Evolutionary conservation across 2,329 filamentous ascomycete species (phyloP), one percentile per base, ranked within the genome.

Genomic region (Cryphonectria radicalis): DNA sequence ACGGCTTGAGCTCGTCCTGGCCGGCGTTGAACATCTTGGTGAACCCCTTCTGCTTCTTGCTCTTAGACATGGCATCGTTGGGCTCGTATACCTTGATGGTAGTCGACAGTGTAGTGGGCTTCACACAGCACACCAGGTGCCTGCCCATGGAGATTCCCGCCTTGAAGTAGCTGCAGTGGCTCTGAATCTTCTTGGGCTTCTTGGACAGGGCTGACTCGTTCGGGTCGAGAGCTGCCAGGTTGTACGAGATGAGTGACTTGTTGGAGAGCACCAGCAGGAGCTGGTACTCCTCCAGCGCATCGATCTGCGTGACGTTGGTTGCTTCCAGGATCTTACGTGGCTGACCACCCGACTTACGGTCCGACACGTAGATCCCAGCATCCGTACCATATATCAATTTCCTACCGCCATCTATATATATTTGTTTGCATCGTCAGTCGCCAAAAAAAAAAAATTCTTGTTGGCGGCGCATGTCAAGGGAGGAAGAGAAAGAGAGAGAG

Each of bases 31-130:
- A 95, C 91, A 99, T 97, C 84, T 97, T 97, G 75, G 93, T 92
- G 72, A 99, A 91, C 25, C 96, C 95, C 77, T 95, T 96, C 80
- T 97, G 97, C 84, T 97, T 98, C 85, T 96, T 97, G 71, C 93
- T 93, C 84, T 95, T 96, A 69, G 92, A 92, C 87, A 97, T 92
- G 73, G 94, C 92, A 79, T 98, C 96, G 83, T 97, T 97, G 0
- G 96, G 96, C 82, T 99, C 95, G 82, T 94, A 98, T n/a, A 98
- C 96, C 83, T 98, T 98, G 85, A 99, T 97, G 1, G 95, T 98
- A 19, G 94, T 97, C 67, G 94, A 97, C 43, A 98, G 85, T 3
- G 95, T 93, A 25, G 93, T 95, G 57, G 94, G 97, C 84, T 97
- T 98, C 78, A 98, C 96, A 76, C 94, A 97, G 82, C 95, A 98